phyloP scores from a whole-genome alignment of 768 basidiomycete genomes.

The Leccinum longicurvipes region DNA sequence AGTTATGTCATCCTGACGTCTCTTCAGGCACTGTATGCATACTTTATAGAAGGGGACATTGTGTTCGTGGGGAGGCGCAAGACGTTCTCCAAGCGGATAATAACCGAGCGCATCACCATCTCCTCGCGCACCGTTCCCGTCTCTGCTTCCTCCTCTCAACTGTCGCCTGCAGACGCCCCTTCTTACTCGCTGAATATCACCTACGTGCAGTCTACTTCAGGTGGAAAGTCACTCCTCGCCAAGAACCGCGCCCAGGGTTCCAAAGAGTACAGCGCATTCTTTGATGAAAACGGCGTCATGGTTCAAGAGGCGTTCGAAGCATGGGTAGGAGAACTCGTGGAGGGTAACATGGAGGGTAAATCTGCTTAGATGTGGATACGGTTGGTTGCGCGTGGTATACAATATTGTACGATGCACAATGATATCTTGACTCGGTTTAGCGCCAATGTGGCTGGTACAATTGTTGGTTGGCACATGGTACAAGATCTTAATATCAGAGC shows the following conservation, averaged over 20 bases:
- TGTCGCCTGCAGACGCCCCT: conserved; percentile 47
- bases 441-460: neutral
- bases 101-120: conserved; percentile 85
- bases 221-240: conserved; percentile 81
- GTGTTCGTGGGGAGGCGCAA: conserved; percentile 90
- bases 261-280: conserved; percentile 67
- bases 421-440: conserved; percentile 15
- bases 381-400: conserved; percentile 13
- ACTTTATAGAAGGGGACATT: conserved; percentile 78
- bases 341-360: conserved; percentile 70
- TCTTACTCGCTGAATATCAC: conserved; percentile 63
- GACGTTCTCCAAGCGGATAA: conserved; percentile 87
- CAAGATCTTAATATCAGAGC: no score
- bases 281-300: conserved; percentile 77
- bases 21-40: conserved; percentile 77
- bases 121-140: conserved; percentile 62
- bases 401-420: conserved; percentile 30
- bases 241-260: conserved; percentile 59
- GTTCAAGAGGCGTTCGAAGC: conserved; percentile 70
- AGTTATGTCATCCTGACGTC: conserved; percentile 77
- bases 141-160: conserved; percentile 9
- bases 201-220: conserved; percentile 77
- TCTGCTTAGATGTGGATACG: conserved; percentile 32
- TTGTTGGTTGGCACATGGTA: neutral
- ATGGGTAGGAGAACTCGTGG: conserved; percentile 77